A percentile compares a stretch with the other conserved stretches of the same genome.
Evolutionary conservation across 2,329 filamentous ascomycete genomes (phyloP).

Genomic region (Dendryphion nanum): DNA sequence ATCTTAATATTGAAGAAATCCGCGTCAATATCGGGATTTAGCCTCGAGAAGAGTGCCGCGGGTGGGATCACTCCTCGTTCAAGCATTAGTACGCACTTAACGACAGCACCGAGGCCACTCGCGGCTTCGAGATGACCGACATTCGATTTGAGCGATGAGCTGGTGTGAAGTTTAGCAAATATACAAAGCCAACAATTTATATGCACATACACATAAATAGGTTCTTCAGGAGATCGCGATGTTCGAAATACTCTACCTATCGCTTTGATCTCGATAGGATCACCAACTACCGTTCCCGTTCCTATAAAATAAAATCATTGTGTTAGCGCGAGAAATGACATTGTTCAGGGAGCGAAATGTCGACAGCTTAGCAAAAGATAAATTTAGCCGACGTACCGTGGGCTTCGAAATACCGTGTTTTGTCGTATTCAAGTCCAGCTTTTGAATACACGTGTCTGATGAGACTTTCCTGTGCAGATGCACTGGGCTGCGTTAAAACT

Average conservation of each 20-base stretch:
- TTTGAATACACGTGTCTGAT: slow-evolving; percentile 27
- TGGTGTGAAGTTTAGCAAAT: background rate
- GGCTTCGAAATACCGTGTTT: slow-evolving; percentile 28
- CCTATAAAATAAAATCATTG: no score
- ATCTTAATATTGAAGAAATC: slow-evolving; percentile 4
- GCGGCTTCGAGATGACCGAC: slow-evolving; percentile 41
- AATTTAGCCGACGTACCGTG: slow-evolving; percentile 19
- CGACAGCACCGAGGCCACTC: slow-evolving; percentile 30
- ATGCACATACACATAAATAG: background rate
- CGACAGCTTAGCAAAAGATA: background rate
- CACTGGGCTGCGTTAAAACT: slow-evolving; percentile 13
- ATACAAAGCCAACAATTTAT: no score
- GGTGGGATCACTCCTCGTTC: slow-evolving; percentile 29
- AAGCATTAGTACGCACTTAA: slow-evolving; percentile 37
- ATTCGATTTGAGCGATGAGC: slow-evolving; percentile 28
- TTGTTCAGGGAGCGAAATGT: no score
- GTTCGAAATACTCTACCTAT: background rate
- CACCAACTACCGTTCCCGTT: slow-evolving; percentile 51
- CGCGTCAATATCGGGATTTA: slow-evolving; percentile 1
- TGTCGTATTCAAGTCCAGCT: slow-evolving; percentile 27
- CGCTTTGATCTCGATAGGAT: background rate
- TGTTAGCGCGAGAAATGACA: no score
- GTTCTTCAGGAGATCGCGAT: background rate
- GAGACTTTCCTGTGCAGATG: slow-evolving; percentile 43
- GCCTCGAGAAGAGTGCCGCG: slow-evolving; percentile 5